Evolutionary conservation across 139 green algal species (phyloP).

Genomic region (Marvania coccoides): DNA sequence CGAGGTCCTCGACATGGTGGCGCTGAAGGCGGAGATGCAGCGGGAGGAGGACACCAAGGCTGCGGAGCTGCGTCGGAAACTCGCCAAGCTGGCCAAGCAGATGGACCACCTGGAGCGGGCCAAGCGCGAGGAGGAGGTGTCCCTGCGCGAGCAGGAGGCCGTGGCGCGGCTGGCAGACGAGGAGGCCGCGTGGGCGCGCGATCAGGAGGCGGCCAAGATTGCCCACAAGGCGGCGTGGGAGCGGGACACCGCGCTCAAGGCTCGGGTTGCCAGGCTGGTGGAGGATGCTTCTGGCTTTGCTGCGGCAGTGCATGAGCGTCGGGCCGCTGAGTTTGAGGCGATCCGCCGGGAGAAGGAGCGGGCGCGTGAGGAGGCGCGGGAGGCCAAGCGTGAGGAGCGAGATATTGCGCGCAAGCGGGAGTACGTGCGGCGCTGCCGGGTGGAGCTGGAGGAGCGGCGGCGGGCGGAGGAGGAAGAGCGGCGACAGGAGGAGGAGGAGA

Average conservation of each 20-base stretch:
- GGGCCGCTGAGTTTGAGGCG: slow-evolving; percentile 84
- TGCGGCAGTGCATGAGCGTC: slow-evolving; percentile 44
- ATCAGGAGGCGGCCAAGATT: slow-evolving; percentile 31
- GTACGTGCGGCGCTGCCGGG: slow-evolving; percentile 62
- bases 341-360: slow-evolving; percentile 8
- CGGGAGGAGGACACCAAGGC: slow-evolving; percentile 46
- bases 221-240: slow-evolving; percentile 65
- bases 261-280: slow-evolving; percentile 41
- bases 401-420: slow-evolving; percentile 60
- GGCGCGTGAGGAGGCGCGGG: slow-evolving; percentile 13
- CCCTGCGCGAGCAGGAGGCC: slow-evolving; percentile 36
- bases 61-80: slow-evolving; percentile 61
- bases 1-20: slow-evolving; percentile 12
- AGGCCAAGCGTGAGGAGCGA: slow-evolving; percentile 46
- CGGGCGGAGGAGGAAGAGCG: slow-evolving; percentile 24
- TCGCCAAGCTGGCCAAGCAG: slow-evolving; percentile 51
- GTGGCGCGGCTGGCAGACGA: slow-evolving; percentile 47
- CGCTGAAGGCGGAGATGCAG: slow-evolving; percentile 45
- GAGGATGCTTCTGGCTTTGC: slow-evolving; percentile 36
- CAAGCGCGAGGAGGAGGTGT: slow-evolving; percentile 83
- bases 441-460: slow-evolving; percentile 45
- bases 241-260: slow-evolving; percentile 77
- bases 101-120: slow-evolving; percentile 97
- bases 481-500: slow-evolving; percentile 15
- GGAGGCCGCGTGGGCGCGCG: slow-evolving; percentile 17